Evolutionary conservation across 2,329 filamentous ascomycete genomes (phyloP).

Genomic region (Apiospora phragmitis): DNA sequence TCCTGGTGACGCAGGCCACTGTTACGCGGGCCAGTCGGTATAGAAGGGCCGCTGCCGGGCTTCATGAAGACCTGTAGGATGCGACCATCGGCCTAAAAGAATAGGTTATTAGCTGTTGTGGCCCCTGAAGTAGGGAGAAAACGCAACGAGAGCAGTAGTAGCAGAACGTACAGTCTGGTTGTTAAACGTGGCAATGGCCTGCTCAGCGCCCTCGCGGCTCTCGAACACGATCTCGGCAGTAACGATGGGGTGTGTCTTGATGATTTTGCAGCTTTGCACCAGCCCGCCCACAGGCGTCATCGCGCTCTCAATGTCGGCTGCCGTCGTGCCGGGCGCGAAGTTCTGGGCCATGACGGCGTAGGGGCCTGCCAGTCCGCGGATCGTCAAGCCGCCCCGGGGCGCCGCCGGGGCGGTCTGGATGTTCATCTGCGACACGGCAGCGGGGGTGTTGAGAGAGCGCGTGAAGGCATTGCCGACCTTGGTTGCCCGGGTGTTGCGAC

Average conservation of each 20-base stretch:
- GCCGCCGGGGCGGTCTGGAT: slow-evolving; percentile 34
- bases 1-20: slow-evolving; percentile 33
- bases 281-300: slow-evolving; percentile 74
- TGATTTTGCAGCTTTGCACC: slow-evolving; percentile 65
- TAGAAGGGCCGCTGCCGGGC: slow-evolving; percentile 40
- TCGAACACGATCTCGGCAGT: slow-evolving; percentile 78
- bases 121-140: neutral
- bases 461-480: slow-evolving; percentile 48
- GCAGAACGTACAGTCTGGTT: slow-evolving; percentile 66
- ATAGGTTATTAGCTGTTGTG: slow-evolving; percentile 6
- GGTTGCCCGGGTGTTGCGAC: slow-evolving; percentile 35
- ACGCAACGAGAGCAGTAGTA: neutral
- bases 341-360: slow-evolving; percentile 76
- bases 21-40: slow-evolving; percentile 33
- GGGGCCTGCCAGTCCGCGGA: slow-evolving; percentile 72
- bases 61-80: slow-evolving; percentile 74
- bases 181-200: slow-evolving; percentile 75
- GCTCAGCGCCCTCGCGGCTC: slow-evolving; percentile 70
- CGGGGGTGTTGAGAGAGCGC: slow-evolving; percentile 25
- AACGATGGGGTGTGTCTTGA: slow-evolving; percentile 69
- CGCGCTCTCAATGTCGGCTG: slow-evolving; percentile 79
- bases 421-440: slow-evolving; percentile 22
- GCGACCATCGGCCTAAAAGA: slow-evolving; percentile 67
- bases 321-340: slow-evolving; percentile 79
- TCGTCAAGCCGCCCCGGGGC: slow-evolving; percentile 58